A percentile compares a stretch with the other conserved stretches of the same genome.
phyloP scores from a whole-genome alignment of 345 rosid species.

The Rhodamnia argentea region DNA sequence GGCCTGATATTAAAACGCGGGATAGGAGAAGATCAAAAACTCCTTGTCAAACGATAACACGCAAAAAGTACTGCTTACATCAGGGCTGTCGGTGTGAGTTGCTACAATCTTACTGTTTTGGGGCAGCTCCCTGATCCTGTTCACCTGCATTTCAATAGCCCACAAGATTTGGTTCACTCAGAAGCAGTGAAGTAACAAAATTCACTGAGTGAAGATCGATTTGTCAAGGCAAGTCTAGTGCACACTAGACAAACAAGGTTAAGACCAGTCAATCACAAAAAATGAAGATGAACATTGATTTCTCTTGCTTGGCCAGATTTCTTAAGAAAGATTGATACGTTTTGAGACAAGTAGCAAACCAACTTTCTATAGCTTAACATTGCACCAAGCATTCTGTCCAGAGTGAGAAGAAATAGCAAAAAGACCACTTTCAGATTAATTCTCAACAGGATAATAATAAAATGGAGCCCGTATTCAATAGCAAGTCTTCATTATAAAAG shows the following conservation, averaged over 20 bases:
- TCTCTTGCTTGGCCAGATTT: not conserved
- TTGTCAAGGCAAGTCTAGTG: not conserved
- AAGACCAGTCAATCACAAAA: not conserved
- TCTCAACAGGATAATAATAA: not conserved
- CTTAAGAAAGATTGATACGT: not conserved
- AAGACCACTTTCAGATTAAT: not conserved
- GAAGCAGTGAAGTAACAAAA: not conserved
- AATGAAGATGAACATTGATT: not conserved
- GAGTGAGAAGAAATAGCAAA: not conserved
- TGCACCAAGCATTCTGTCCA: not conserved
- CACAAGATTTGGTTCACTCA: not conserved
- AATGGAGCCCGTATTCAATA: not conserved
- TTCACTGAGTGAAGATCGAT: not conserved
- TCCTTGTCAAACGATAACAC: not conserved
- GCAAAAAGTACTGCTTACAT: constrained; percentile 25
- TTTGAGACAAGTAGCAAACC: not conserved
- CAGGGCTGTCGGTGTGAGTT: constrained; percentile 60
- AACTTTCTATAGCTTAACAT: not conserved
- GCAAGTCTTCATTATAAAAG: not conserved
- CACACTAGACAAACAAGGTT: not conserved
- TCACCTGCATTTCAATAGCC: constrained; percentile 28
- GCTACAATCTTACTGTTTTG: constrained; percentile 58
- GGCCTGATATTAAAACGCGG: not conserved
- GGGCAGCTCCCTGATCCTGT: constrained; percentile 67
- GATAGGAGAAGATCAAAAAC: not conserved